Conservation (phyloP, 495 filamentous ascomycete species). For the Penicillium psychrofluorescens region DNA sequence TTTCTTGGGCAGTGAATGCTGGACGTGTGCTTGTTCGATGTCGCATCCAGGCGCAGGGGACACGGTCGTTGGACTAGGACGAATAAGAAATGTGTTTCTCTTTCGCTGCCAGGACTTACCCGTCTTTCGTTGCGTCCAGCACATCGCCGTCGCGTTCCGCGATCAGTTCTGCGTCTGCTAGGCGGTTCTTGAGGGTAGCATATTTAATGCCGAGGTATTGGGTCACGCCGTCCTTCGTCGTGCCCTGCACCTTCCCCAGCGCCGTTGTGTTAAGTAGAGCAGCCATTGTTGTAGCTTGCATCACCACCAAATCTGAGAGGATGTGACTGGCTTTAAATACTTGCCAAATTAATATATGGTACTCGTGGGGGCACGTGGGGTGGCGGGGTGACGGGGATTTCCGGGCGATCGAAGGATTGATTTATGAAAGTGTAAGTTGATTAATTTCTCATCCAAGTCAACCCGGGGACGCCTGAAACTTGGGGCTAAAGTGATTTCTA, state of each 20-base stretch:
- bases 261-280: background rate
- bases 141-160: constrained; percentile 11
- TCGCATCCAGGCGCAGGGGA: constrained; percentile 18
- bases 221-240: constrained; percentile 13
- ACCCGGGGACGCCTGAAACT: too few relatives aligned
- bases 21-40: constrained; percentile 18
- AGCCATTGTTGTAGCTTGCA: too few relatives aligned
- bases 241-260: constrained; percentile 19
- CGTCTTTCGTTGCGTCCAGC: constrained; percentile 22
- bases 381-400: too few relatives aligned
- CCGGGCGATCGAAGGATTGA: too few relatives aligned
- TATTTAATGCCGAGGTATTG: constrained; percentile 28
- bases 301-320: too few relatives aligned
- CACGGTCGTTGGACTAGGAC: constrained; percentile 17
- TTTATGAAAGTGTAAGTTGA: too few relatives aligned
- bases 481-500: too few relatives aligned
- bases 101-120: constrained; percentile 6
- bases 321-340: too few relatives aligned
- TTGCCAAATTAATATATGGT: too few relatives aligned
- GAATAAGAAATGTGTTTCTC: background rate
- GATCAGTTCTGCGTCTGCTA: constrained; percentile 22
- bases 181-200: constrained; percentile 21
- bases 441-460: too few relatives aligned
- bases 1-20: constrained; percentile 23
- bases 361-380: too few relatives aligned